These are phyloP conservation scores for Yueomyces sp. DNA, from an alignment of 1,139 yeast genomes.

Conservation along the genomic window DNA sequence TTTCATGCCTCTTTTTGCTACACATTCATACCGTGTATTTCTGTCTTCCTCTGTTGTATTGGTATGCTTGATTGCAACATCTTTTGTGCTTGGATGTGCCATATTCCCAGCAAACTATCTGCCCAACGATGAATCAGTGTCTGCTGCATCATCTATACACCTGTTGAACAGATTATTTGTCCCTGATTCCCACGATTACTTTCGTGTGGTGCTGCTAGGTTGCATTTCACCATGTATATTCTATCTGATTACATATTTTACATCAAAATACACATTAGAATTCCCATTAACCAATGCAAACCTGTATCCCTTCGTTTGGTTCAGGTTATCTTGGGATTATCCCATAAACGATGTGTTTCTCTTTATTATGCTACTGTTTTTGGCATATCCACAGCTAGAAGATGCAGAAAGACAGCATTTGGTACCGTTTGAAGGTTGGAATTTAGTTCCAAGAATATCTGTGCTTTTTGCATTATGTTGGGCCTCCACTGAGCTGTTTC, in stretches of 20 bases:
- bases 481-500: constrained; percentile 21
- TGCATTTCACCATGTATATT: constrained; percentile 22
- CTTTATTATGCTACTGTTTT: constrained; percentile 19
- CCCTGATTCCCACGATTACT: constrained; percentile 26
- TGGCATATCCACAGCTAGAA: constrained; percentile 26
- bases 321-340: constrained; percentile 19
- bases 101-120: no score
- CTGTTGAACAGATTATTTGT: constrained; percentile 11
- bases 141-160: no score
- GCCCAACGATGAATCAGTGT: no score
- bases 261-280: constrained; percentile 12
- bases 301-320: background rate
- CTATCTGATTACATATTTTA: constrained; percentile 17
- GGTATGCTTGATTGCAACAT: no score
- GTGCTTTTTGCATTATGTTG: constrained; percentile 24
- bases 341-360: constrained; percentile 23
- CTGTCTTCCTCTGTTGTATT: constrained; percentile 1
- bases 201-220: constrained; percentile 23
- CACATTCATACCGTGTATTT: background rate
- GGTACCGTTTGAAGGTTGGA: constrained; percentile 14
- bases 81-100: no score
- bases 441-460: constrained; percentile 24
- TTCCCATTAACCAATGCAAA: constrained; percentile 5
- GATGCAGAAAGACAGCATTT: constrained; percentile 5
- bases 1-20: constrained; percentile 21